Conservation (phyloP, 768 basidiomycete genomes). For the Pleurotus salmoneostramineus region DNA sequence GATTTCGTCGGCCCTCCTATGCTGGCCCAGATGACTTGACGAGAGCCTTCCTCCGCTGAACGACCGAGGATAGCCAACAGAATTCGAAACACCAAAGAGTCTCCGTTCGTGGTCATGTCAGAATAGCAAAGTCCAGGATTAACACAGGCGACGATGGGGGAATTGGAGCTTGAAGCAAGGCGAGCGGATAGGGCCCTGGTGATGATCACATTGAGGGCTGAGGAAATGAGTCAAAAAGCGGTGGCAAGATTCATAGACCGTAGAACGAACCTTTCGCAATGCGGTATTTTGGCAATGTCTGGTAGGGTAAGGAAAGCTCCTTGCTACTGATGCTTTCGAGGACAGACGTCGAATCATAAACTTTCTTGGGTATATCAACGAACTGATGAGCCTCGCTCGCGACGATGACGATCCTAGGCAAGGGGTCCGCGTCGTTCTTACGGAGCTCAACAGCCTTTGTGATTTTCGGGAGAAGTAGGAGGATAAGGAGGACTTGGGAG, state of each 20-base stretch:
- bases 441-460: constrained; percentile 26
- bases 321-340: constrained; percentile 26
- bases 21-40: constrained; percentile 29
- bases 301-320: constrained; percentile 17
- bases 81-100: constrained; percentile 18
- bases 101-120: constrained; percentile 27
- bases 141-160: constrained; percentile 26
- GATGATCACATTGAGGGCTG: constrained; percentile 40
- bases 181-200: constrained; percentile 28
- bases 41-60: constrained; percentile 31
- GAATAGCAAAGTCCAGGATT: constrained; percentile 42
- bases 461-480: constrained; percentile 41
- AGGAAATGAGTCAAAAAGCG: neutral
- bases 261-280: constrained; percentile 31
- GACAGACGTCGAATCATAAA: constrained; percentile 22
- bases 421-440: constrained; percentile 15
- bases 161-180: constrained; percentile 14
- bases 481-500: constrained; percentile 31
- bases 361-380: constrained; percentile 18
- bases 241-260: no score
- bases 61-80: constrained; percentile 3
- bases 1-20: constrained; percentile 15
- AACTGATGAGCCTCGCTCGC: constrained; percentile 37
- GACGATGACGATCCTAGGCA: constrained; percentile 37
- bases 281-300: constrained; percentile 21